phyloP scores from a whole-genome alignment of 2,329 filamentous ascomycete species.

The Rhynchosporium graminicola region DNA sequence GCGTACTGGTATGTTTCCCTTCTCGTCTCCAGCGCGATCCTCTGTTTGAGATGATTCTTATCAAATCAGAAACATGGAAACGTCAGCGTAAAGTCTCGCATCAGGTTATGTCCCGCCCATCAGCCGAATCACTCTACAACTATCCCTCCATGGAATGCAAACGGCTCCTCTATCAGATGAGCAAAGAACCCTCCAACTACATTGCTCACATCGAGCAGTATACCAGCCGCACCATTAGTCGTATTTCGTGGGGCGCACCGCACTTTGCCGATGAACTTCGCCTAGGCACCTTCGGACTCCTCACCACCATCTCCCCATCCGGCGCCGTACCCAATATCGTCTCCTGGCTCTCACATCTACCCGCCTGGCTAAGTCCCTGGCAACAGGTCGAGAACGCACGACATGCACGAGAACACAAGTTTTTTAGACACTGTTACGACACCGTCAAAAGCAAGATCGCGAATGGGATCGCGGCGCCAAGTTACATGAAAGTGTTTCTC shows the following conservation, averaged over 20 bases:
- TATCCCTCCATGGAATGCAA: slow-evolving; percentile 47
- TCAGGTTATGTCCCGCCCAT: slow-evolving; percentile 46
- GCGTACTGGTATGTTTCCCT: slow-evolving; percentile 42
- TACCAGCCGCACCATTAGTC: slow-evolving; percentile 48
- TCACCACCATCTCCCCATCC: slow-evolving; percentile 49
- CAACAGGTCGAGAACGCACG: slow-evolving; percentile 47
- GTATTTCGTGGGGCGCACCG: slow-evolving; percentile 49
- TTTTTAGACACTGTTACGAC: slow-evolving; percentile 44
- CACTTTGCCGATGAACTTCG: slow-evolving; percentile 45
- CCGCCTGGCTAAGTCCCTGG: slow-evolving; percentile 47
- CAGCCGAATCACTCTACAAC: slow-evolving; percentile 43
- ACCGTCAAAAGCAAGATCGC: slow-evolving; percentile 42
- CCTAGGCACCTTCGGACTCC: slow-evolving; percentile 49
- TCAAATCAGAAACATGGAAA: slow-evolving; percentile 48
- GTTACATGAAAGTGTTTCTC: slow-evolving; percentile 48
- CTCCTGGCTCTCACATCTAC: slow-evolving; percentile 47
- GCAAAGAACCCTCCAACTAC: slow-evolving; percentile 45
- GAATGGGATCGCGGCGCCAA: slow-evolving; percentile 42
- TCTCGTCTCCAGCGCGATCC: too few relatives aligned
- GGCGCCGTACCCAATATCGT: slow-evolving; percentile 51
- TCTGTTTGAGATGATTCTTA: not conserved
- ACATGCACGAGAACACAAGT: slow-evolving; percentile 44
- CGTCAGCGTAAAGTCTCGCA: slow-evolving; percentile 50
- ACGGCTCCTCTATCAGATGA: slow-evolving; percentile 45
- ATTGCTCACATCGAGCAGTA: slow-evolving; percentile 51